Percentiles rank a stretch among this genome's conserved stretches.
Conservation (phyloP, 1,284 basidiomycete species). For the Naganishia cerealis region DNA sequence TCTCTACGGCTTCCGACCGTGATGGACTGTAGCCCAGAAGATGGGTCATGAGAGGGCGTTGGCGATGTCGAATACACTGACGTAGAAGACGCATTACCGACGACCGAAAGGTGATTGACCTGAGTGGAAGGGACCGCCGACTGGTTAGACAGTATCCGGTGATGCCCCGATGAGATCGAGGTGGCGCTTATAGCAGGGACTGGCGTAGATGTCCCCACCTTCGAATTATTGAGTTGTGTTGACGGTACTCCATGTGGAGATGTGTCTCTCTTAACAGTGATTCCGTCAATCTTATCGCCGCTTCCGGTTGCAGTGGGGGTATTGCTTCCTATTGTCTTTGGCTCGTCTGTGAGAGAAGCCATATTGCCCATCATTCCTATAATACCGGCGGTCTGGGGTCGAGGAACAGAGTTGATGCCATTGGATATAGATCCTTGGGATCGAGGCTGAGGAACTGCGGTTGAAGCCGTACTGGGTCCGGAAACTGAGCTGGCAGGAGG, state of each 20-base stretch:
- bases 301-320: neutral
- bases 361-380: slow-evolving; percentile 56
- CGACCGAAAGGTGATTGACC: slow-evolving; percentile 21
- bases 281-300: slow-evolving; percentile 1
- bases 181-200: neutral
- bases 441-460: slow-evolving; percentile 6
- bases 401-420: neutral
- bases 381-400: slow-evolving; percentile 12
- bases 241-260: slow-evolving; percentile 14
- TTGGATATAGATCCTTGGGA: slow-evolving; percentile 22
- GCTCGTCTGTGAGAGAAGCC: slow-evolving; percentile 18
- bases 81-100: slow-evolving; percentile 3
- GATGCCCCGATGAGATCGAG: slow-evolving; percentile 4
- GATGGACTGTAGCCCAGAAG: neutral
- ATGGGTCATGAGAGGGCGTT: slow-evolving; percentile 10
- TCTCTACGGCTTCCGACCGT: slow-evolving; percentile 2
- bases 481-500: neutral
- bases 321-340: neutral
- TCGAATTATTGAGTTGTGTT: neutral
- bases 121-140: slow-evolving; percentile 23
- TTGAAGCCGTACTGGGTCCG: neutral
- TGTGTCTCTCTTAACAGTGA: slow-evolving; percentile 9
- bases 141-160: slow-evolving; percentile 18
- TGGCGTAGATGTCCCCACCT: neutral
- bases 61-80: slow-evolving; percentile 22